Conservation (phyloP, 176 grass and related monocot genomes). For the Tillandsia leiboldiana region DNA sequence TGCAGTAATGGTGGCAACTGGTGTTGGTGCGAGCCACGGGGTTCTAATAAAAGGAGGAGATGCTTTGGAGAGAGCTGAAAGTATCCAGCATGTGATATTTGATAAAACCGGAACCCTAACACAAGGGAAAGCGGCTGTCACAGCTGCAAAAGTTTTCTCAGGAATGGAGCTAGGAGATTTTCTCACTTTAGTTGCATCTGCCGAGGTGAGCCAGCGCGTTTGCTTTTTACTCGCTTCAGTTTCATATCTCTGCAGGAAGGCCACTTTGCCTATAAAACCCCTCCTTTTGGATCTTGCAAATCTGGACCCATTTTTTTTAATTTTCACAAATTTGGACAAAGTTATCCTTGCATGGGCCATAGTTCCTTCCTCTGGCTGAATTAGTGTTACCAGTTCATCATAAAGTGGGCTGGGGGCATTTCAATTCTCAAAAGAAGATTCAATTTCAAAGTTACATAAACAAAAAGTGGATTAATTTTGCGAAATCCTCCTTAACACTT, state of each 20-base stretch:
- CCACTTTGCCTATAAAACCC: slow-evolving; percentile 8
- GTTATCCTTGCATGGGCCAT: no score
- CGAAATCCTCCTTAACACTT: neutral
- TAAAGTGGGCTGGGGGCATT: no score
- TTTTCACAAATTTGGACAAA: no score
- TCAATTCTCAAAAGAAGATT: no score
- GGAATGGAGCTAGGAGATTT: slow-evolving; percentile 94
- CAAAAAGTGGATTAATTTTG: no score
- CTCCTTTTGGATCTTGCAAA: slow-evolving; percentile 3
- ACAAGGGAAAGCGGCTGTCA: slow-evolving; percentile 92
- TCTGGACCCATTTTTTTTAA: no score
- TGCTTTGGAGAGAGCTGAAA: slow-evolving; percentile 84
- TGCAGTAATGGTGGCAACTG: slow-evolving; percentile 97
- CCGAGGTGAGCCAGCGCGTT: slow-evolving; percentile 55
- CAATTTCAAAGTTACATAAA: no score
- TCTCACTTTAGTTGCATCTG: slow-evolving; percentile 83
- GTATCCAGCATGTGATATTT: slow-evolving; percentile 75
- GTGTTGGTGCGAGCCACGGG: slow-evolving; percentile 85
- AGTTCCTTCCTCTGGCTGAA: no score
- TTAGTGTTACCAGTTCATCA: no score
- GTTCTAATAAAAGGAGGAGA: slow-evolving; percentile 93
- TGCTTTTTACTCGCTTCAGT: neutral
- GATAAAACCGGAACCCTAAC: slow-evolving; percentile 96
- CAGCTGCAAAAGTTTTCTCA: slow-evolving; percentile 66
- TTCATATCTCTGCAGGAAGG: slow-evolving; percentile 3